A percentile compares a stretch with the other conserved stretches of the same genome.
These are phyloP conservation scores for Pythium aquatile DNA, from an alignment of 352 stramenopile genomes.

Conservation along the genomic window DNA sequence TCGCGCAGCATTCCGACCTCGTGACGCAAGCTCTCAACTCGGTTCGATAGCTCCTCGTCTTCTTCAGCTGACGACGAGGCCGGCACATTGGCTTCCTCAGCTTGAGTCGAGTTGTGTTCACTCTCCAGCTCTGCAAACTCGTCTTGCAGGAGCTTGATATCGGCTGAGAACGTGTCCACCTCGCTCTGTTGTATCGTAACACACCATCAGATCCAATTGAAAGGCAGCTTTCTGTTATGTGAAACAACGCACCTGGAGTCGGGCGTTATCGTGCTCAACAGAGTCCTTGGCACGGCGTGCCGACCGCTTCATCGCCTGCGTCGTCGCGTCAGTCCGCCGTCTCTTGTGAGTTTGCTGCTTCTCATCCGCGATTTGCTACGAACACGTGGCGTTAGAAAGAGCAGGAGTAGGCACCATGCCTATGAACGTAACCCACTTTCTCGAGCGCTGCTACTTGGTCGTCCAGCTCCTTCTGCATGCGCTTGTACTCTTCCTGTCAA, in stretches of 20 bases:
- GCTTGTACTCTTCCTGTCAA: constrained; percentile 56
- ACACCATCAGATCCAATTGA: neutral
- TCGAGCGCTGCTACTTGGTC: constrained; percentile 51
- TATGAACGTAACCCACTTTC: neutral
- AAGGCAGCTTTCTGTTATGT: no score
- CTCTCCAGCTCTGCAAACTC: constrained; percentile 43
- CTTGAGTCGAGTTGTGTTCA: constrained; percentile 29
- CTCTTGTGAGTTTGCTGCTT: constrained; percentile 30
- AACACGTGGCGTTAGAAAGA: neutral
- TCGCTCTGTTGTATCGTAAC: constrained; percentile 17
- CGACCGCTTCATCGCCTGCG: constrained; percentile 35
- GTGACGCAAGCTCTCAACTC: constrained; percentile 52
- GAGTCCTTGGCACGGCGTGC: constrained; percentile 27
- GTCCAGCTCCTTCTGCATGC: constrained; percentile 72
- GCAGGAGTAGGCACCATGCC: neutral
- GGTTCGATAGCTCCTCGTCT: constrained; percentile 41
- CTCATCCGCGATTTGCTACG: constrained; percentile 45
- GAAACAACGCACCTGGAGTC: constrained; percentile 24
- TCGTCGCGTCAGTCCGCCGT: constrained; percentile 29
- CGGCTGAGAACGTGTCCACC: constrained; percentile 41
- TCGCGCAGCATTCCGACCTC: constrained; percentile 63
- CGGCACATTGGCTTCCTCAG: constrained; percentile 20
- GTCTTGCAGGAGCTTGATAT: constrained; percentile 53
- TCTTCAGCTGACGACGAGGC: constrained; percentile 19
- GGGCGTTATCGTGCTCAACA: constrained; percentile 30